Conservation (phyloP, 176 grass and related monocot species). For the Oryza punctata region DNA sequence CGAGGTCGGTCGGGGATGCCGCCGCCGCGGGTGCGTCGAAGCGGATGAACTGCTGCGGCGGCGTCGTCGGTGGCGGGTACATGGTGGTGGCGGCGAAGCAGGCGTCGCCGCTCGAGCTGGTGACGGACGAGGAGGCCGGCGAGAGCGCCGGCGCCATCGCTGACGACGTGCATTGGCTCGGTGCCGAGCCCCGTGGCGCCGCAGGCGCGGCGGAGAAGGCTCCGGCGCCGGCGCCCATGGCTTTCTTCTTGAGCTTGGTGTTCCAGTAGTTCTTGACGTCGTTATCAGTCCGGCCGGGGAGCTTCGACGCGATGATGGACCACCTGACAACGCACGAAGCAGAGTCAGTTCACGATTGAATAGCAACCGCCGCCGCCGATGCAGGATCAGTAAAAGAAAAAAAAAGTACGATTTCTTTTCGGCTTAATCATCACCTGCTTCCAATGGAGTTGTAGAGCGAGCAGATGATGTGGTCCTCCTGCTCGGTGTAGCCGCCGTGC, state of each 20-base stretch:
- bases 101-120: conserved; percentile 39
- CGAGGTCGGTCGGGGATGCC: conserved; percentile 21
- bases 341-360: neutral
- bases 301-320: conserved; percentile 90
- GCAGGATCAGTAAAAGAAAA: neutral
- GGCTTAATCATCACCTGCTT: conserved; percentile 47
- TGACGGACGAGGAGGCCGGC: conserved; percentile 41
- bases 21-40: conserved; percentile 22
- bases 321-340: conserved; percentile 44
- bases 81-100: conserved; percentile 17
- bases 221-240: conserved; percentile 6
- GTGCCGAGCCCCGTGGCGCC: neutral
- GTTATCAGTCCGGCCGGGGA: conserved; percentile 91
- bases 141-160: conserved; percentile 24
- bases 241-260: conserved; percentile 97
- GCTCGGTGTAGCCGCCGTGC: conserved; percentile 83
- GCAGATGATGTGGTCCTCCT: conserved; percentile 74
- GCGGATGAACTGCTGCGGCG: neutral
- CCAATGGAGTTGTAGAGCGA: conserved; percentile 71
- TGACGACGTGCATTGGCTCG: neutral
- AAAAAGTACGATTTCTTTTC: neutral
- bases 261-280: conserved; percentile 99
- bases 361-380: neutral
- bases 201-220: conserved; percentile 15
- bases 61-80: conserved; percentile 3